A percentile compares a stretch with the other conserved stretches of the same genome.
Conservation (phyloP, 2,329 filamentous ascomycete genomes). For the Tolypocladium nubicola region DNA sequence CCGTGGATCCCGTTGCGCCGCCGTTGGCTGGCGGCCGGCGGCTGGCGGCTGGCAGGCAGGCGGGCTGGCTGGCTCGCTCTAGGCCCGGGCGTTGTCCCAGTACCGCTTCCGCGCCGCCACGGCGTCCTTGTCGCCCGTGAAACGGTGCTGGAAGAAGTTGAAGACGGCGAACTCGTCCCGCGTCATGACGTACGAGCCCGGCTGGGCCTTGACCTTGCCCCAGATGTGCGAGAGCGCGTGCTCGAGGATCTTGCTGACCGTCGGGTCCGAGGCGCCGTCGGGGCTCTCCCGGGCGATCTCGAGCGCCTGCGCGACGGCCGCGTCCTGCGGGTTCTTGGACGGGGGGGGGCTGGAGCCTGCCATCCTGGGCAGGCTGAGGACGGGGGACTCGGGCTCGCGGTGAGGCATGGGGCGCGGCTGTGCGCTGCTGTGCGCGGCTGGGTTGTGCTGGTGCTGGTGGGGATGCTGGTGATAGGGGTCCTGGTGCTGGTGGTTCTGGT, state of each 20-base stretch:
- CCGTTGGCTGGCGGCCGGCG: neutral
- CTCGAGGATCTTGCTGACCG: conserved; percentile 56
- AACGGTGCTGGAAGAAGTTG: conserved; percentile 70
- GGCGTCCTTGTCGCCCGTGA: conserved; percentile 39
- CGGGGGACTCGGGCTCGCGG: conserved; percentile 9
- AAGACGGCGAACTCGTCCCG: conserved; percentile 75
- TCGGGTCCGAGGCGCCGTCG: conserved; percentile 52
- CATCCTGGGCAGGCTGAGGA: conserved; percentile 4
- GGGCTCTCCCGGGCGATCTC: conserved; percentile 67
- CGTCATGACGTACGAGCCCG: conserved; percentile 61
- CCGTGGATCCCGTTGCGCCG: neutral
- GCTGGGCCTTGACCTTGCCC: conserved; percentile 53
- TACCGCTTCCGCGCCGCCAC: conserved; percentile 38
- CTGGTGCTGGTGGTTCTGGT: conserved; percentile 1
- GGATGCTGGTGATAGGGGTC: neutral
- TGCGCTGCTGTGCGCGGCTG: neutral
- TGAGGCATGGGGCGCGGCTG: conserved; percentile 9
- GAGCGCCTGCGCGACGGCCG: conserved; percentile 54
- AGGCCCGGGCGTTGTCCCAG: conserved; percentile 37
- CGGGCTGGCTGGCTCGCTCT: conserved; percentile 6
- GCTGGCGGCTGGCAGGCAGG: too few relatives aligned
- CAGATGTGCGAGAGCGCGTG: conserved; percentile 53
- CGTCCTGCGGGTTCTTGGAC: conserved; percentile 15
- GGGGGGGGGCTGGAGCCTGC: conserved; percentile 1
- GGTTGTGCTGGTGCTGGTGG: neutral